Conservation (phyloP, 2,329 filamentous ascomycete genomes). For the Lachnellula arida region DNA sequence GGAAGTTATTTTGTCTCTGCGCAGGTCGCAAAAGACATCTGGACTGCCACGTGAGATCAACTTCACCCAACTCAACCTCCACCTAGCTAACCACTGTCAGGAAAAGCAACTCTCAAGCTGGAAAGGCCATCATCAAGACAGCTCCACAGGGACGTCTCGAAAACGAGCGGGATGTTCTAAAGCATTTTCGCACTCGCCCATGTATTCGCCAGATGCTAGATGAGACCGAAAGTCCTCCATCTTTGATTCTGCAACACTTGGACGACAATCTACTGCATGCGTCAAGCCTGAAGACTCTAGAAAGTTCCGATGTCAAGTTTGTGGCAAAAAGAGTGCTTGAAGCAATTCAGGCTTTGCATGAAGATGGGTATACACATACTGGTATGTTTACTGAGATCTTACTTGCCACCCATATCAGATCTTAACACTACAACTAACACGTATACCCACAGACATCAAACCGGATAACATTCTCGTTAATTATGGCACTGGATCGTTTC, state of each 20-base stretch:
- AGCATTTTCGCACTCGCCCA: conserved; percentile 17
- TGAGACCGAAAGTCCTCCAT: conserved; percentile 22
- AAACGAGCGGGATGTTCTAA: conserved; percentile 24
- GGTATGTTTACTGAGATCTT: conserved; percentile 16
- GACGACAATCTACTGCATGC: conserved; percentile 22
- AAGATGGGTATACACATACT: conserved; percentile 24
- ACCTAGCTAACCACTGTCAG: conserved; percentile 18
- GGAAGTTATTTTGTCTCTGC: conserved; percentile 20
- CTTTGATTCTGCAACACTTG: conserved; percentile 21
- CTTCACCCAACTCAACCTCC: conserved; percentile 13
- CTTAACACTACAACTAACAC: conserved; percentile 15
- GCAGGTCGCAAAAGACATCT: conserved; percentile 20
- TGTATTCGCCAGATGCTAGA: conserved; percentile 23
- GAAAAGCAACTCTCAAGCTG: conserved; percentile 19
- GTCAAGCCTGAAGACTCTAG: conserved; percentile 18
- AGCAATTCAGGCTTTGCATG: conserved; percentile 22
- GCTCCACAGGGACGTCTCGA: conserved; percentile 19
- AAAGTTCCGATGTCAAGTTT: conserved; percentile 19
- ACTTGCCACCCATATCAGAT: conserved; percentile 14
- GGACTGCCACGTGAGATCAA: conserved; percentile 22
- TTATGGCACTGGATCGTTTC: conserved; percentile 24
- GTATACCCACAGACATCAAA: conserved; percentile 29
- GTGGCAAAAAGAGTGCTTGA: conserved; percentile 22
- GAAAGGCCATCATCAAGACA: conserved; percentile 23
- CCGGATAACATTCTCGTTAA: conserved; percentile 37